Conservation (phyloP, 1,284 basidiomycete genomes). For the Fistulinella cinereoalba region DNA sequence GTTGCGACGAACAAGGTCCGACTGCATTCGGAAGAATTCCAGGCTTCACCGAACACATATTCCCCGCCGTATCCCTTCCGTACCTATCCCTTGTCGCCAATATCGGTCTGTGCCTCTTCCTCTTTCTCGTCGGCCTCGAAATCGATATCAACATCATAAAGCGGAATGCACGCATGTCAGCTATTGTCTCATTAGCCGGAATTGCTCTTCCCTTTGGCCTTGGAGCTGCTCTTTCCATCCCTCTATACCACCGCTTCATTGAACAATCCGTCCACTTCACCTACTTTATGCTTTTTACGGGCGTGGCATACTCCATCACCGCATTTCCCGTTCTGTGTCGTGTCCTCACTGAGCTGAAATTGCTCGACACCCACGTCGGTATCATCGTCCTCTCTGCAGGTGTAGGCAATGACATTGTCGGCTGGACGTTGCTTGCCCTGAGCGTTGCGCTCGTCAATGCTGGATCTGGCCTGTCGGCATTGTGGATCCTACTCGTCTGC, state of each 20-base stretch:
- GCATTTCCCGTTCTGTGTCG: slow-evolving; percentile 93
- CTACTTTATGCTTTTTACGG: slow-evolving; percentile 92
- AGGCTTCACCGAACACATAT: slow-evolving; percentile 52
- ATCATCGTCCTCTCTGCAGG: slow-evolving; percentile 92
- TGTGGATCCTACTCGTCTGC: slow-evolving; percentile 80
- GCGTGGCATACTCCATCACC: slow-evolving; percentile 90
- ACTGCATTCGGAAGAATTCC: slow-evolving; percentile 47
- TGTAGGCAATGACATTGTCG: slow-evolving; percentile 86
- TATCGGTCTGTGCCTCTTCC: slow-evolving; percentile 86
- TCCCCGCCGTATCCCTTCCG: slow-evolving; percentile 70
- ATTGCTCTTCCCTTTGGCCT: slow-evolving; percentile 80
- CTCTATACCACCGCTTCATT: slow-evolving; percentile 82
- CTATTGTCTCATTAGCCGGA: slow-evolving; percentile 61
- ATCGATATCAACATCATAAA: slow-evolving; percentile 81
- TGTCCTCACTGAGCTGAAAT: slow-evolving; percentile 76
- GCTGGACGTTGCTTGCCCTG: slow-evolving; percentile 75
- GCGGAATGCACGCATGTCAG: slow-evolving; percentile 68
- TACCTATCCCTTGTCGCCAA: slow-evolving; percentile 81
- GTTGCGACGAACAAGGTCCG: slow-evolving; percentile 41
- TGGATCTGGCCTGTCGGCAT: slow-evolving; percentile 65
- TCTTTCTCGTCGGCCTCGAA: slow-evolving; percentile 88
- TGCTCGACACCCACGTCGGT: slow-evolving; percentile 91
- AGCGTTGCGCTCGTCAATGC: slow-evolving; percentile 92
- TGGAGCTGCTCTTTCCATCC: slow-evolving; percentile 74
- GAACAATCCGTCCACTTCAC: slow-evolving; percentile 66